Evolutionary conservation across 345 rosid genomes (phyloP).

Genomic region (Sapria himalayana): DNA sequence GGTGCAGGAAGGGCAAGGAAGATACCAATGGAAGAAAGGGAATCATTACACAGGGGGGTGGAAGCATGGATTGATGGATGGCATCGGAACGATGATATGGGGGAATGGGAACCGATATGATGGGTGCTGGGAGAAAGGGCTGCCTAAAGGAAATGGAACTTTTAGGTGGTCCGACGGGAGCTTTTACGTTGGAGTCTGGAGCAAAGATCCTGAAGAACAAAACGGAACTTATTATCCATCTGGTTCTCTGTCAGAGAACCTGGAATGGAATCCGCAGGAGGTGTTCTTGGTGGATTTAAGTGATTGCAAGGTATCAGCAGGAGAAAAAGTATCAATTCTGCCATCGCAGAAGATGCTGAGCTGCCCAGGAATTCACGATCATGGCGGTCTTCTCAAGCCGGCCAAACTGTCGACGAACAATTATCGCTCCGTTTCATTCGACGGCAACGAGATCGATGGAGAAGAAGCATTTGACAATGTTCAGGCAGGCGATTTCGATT

Average conservation of each 20-base stretch:
- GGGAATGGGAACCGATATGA: slow-evolving; percentile 66
- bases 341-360: slow-evolving; percentile 74
- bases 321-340: slow-evolving; percentile 37
- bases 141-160: slow-evolving; percentile 81
- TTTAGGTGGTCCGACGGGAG: slow-evolving; percentile 55
- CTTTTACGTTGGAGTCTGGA: slow-evolving; percentile 83
- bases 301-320: slow-evolving; percentile 36
- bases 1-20: slow-evolving; percentile 67
- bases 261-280: slow-evolving; percentile 73
- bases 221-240: slow-evolving; percentile 76
- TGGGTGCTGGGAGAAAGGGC: slow-evolving; percentile 75
- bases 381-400: no score
- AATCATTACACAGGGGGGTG: slow-evolving; percentile 65
- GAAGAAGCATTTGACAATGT: slow-evolving; percentile 23
- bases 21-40: slow-evolving; percentile 75
- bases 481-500: slow-evolving; percentile 22
- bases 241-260: slow-evolving; percentile 18
- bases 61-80: slow-evolving; percentile 52
- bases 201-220: slow-evolving; percentile 52
- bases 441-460: slow-evolving; percentile 17
- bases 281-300: slow-evolving; percentile 34
- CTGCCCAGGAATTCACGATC: slow-evolving; percentile 31
- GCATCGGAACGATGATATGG: slow-evolving; percentile 81
- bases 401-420: no score
- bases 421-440: slow-evolving; percentile 12